A percentile compares a stretch with the other conserved stretches of the same genome.
phyloP scores from a whole-genome alignment of 2,329 filamentous ascomycete genomes.

The Lachnellula hyalina region DNA sequence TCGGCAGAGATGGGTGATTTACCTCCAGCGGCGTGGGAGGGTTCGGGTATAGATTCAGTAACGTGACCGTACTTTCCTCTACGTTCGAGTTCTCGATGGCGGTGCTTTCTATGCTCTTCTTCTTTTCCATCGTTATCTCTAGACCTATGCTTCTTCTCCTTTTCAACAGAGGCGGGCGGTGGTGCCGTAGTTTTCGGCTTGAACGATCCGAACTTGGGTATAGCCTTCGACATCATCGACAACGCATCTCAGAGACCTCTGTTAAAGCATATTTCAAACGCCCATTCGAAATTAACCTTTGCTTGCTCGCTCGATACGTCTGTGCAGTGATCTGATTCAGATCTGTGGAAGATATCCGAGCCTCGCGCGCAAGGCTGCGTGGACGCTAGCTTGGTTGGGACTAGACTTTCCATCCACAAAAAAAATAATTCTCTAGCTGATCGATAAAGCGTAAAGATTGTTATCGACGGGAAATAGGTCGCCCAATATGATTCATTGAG shows the following conservation, averaged over 20 bases:
- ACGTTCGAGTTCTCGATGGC: conserved; percentile 11
- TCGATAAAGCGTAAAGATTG: conserved; percentile 5
- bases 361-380: neutral
- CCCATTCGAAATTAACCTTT: too few species aligned
- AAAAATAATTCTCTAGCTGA: neutral
- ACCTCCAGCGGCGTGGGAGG: neutral
- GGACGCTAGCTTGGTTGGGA: neutral
- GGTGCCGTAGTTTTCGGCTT: conserved; percentile 41
- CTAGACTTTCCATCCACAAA: neutral
- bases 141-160: conserved; percentile 11
- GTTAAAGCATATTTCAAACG: too few species aligned
- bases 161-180: conserved; percentile 1
- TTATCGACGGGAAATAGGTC: neutral
- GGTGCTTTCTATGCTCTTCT: conserved; percentile 1
- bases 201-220: conserved; percentile 75
- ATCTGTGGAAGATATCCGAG: neutral
- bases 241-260: too few species aligned
- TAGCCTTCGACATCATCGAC: conserved; percentile 20
- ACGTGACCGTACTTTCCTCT: conserved; percentile 2
- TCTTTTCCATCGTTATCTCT: conserved; percentile 1
- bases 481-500: conserved; percentile 5
- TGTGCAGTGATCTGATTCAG: too few species aligned
- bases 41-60: neutral
- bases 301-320: too few species aligned
- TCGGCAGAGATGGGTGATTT: conserved; percentile 11